Conservation (phyloP, 192 early-diverging fungal species). For the Coemansia sp. region DNA sequence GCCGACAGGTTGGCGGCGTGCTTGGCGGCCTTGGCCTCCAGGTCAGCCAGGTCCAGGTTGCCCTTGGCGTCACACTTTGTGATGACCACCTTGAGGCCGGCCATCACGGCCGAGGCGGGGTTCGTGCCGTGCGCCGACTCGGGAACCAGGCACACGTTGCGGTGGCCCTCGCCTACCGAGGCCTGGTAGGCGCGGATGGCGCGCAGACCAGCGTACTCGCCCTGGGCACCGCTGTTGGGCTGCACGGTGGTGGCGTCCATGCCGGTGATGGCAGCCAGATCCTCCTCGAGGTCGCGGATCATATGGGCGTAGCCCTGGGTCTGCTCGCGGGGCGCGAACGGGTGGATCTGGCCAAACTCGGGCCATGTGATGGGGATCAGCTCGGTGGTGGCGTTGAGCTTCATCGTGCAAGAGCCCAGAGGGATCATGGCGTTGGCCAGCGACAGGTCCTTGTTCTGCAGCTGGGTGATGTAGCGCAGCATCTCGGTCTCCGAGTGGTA, state of each 20-base stretch:
- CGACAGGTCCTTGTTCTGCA: conserved; percentile 98
- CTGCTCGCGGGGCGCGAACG: conserved; percentile 93
- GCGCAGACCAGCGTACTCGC: conserved; percentile 97
- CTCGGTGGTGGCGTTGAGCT: conserved; percentile 98
- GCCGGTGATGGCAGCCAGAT: conserved; percentile 88
- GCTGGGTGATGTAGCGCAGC: conserved; percentile 91
- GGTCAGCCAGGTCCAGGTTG: conserved; percentile 88
- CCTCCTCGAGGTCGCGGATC: conserved; percentile 84
- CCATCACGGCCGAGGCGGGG: conserved; percentile 98
- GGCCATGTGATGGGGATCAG: conserved; percentile 99
- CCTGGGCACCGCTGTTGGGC: conserved; percentile 99
- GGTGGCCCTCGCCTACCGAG: conserved; percentile 74
- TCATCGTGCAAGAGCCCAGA: conserved; percentile 99
- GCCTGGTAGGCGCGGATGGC: conserved; percentile 91
- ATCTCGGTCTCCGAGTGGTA: conserved; percentile 99
- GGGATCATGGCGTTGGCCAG: conserved; percentile 99
- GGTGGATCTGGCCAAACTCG: conserved; percentile 93
- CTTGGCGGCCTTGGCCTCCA: conserved; percentile 84
- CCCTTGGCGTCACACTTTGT: conserved; percentile 91
- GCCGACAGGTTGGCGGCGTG: conserved; percentile 84
- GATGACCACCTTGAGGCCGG: conserved; percentile 88
- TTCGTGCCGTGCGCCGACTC: conserved; percentile 99
- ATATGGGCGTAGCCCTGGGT: conserved; percentile 90
- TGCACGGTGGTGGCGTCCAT: conserved; percentile 92
- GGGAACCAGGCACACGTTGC: conserved; percentile 94